Evolutionary conservation across 345 rosid species (phyloP).

Genomic region (Acer campestre): DNA sequence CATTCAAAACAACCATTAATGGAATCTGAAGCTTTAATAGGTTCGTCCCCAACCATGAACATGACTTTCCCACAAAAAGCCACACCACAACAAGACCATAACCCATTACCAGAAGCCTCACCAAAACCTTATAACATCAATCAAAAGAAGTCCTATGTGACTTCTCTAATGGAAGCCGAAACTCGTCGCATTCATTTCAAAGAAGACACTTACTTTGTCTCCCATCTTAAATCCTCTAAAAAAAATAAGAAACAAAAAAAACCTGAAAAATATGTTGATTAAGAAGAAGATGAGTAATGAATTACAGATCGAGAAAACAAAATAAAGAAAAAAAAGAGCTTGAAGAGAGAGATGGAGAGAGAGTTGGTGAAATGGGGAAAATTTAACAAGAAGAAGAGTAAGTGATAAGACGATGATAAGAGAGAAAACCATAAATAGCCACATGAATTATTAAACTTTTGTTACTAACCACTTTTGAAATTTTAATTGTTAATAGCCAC

Average conservation of each 20-base stretch:
- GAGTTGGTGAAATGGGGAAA: too few species aligned
- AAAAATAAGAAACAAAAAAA: constrained; percentile 27
- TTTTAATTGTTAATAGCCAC: too few species aligned
- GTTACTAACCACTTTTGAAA: too few species aligned
- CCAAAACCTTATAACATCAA: constrained; percentile 32
- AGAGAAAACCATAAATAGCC: too few species aligned
- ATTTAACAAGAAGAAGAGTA: too few species aligned
- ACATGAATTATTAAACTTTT: too few species aligned
- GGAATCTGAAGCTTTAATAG: constrained; percentile 34
- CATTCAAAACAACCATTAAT: constrained; percentile 19
- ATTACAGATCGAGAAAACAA: too few species aligned
- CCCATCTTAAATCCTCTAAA: constrained; percentile 75
- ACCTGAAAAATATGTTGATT: too few species aligned
- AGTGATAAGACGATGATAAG: too few species aligned
- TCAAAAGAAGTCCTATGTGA: constrained; percentile 63
- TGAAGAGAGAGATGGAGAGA: too few species aligned
- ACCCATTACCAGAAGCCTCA: constrained; percentile 33
- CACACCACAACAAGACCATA: constrained; percentile 6
- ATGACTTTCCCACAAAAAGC: constrained; percentile 39
- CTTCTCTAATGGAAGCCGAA: constrained; percentile 75
- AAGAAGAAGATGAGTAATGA: too few species aligned
- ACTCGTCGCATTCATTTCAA: constrained; percentile 65
- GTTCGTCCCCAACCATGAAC: constrained; percentile 38
- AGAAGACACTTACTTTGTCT: constrained; percentile 81
- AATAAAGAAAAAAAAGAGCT: too few species aligned